Evolutionary conservation across 208 protist species (phyloP).

Genomic region (Acanthamoeba triangularis): DNA sequence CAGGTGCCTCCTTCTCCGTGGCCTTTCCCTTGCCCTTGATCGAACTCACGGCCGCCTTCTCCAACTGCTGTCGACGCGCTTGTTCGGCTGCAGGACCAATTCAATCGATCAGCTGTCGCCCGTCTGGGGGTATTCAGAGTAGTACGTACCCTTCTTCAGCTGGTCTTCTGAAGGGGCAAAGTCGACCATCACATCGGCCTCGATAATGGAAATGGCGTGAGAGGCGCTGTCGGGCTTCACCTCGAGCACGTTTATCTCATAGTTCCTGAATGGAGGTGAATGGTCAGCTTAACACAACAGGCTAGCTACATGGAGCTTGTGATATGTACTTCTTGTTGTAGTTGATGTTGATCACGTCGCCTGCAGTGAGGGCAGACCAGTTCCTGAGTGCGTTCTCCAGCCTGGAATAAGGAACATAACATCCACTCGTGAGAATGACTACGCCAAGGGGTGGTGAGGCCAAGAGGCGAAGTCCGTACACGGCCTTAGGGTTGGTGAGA

Average conservation of each 20-base stretch:
- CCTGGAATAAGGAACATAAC: not conserved
- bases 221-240: constrained; percentile 75
- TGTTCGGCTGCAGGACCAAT: not conserved
- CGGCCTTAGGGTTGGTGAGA: constrained; percentile 84
- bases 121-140: not conserved
- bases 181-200: constrained; percentile 87
- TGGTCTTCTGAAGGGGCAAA: constrained; percentile 82
- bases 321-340: constrained; percentile 83
- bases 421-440: not conserved
- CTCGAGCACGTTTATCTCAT: constrained; percentile 85
- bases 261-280: constrained; percentile 53
- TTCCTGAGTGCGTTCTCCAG: constrained; percentile 84
- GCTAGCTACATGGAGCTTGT: too few relatives aligned
- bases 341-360: constrained; percentile 83
- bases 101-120: not conserved
- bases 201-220: constrained; percentile 84
- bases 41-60: not conserved
- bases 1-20: not conserved
- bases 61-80: constrained; percentile 46
- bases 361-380: constrained; percentile 83
- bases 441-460: not conserved
- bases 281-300: too few relatives aligned
- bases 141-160: constrained; percentile 38
- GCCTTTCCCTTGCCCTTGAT: constrained; percentile 22
- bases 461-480: constrained; percentile 61